Evolutionary conservation across 192 early-diverging fungal species (phyloP).

Genomic region (Podila epigama): DNA sequence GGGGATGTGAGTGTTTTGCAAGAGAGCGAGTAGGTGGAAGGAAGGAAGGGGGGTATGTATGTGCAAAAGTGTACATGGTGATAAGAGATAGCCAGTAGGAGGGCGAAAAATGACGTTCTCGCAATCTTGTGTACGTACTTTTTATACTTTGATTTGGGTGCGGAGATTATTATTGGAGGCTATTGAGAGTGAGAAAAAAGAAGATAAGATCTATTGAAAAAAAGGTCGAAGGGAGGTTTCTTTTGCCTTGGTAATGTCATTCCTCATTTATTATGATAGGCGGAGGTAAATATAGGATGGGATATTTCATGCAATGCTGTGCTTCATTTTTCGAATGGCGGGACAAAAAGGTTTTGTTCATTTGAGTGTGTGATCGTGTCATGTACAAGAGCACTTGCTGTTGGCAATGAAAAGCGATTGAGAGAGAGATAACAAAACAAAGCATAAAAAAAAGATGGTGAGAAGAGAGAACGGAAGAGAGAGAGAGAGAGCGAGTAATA

Average conservation of each 20-base stretch:
- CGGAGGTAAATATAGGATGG: neutral
- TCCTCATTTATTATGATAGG: neutral
- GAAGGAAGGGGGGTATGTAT: neutral
- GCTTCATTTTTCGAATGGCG: neutral
- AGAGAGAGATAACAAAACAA: no score
- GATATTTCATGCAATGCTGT: neutral
- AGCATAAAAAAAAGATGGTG: no score
- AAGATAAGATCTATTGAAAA: conserved; percentile 33
- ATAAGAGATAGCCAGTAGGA: neutral
- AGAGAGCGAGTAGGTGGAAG: neutral
- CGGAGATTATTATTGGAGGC: conserved; percentile 36
- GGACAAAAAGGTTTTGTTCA: no score
- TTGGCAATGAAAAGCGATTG: no score
- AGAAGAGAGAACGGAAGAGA: no score
- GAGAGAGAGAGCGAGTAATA: no score
- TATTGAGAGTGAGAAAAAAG: neutral
- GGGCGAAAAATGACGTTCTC: neutral
- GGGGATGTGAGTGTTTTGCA: neutral
- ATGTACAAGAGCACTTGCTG: no score
- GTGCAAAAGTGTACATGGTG: neutral
- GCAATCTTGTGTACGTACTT: conserved; percentile 10
- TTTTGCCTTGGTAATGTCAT: neutral
- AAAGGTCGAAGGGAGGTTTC: neutral
- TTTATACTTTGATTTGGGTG: conserved; percentile 1
- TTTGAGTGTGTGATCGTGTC: no score